Evolutionary conservation across 225 moss, liverwort and hornwort species (phyloP), one percentile per base, ranked within the genome.

Genomic region (Takakia lepidozioides): DNA sequence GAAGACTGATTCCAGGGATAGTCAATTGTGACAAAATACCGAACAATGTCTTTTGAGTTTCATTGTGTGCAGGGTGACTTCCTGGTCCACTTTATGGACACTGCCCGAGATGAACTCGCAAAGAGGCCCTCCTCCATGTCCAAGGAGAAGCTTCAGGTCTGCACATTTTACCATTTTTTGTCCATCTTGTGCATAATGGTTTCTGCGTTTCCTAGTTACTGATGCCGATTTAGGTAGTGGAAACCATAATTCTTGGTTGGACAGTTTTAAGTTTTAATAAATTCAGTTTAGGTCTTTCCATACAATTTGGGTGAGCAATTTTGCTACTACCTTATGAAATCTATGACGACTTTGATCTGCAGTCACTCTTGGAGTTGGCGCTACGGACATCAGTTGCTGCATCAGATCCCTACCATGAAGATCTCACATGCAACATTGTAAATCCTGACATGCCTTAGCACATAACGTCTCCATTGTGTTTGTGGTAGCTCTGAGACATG

Each of bases 31-130:
- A n/a, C n/a, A n/a, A n/a, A n/a, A n/a, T n/a, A n/a, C n/a, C n/a
- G n/a, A n/a, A n/a, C n/a, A n/a, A n/a, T n/a, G n/a, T n/a, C n/a
- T 5, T 21, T 16, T 19, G 8, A 41, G 13, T 26, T 7, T 7
- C 22, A 41, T 52, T 21, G 53, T 29, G 53, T 52, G 64, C 66
- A 86, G 83, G 95, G 95, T 50, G 95, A 95, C 65, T 95, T 95
- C 52, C 84, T 87, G 40, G 95, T 95, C 36, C 95, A 95, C 44
- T 95, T 95, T 32, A 90, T 95, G 95, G 95, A 95, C 58, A 95
- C 89, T 26, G 90, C 95, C 4, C 81, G 78, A 62, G 95, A 95
- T 17, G 95, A 95, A 55, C 80, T 95, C 25, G 71, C 76, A 43
- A 84, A 90, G 61, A 80, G 83, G 62, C 86, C 86, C 47, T 79